phyloP scores from a whole-genome alignment of 2,329 filamentous ascomycete species.

The Ophiognomonia clavigignenti-juglandacearum region DNA sequence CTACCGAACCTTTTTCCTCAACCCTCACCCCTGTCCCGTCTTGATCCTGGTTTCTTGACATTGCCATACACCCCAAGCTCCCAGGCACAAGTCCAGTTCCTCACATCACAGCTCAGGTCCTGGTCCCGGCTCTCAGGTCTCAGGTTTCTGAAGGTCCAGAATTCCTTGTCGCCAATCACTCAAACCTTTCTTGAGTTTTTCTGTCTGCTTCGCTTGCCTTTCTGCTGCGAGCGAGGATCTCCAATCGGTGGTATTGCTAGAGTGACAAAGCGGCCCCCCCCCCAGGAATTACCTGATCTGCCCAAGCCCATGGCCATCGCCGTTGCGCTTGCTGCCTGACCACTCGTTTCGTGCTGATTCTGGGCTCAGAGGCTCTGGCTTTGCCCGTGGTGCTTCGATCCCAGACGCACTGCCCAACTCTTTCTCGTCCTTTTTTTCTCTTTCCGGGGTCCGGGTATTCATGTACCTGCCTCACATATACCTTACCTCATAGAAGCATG shows the following conservation, averaged over 20 bases:
- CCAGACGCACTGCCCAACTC: constrained; percentile 14
- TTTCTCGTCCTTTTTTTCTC: constrained; percentile 17
- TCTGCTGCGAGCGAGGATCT: constrained; percentile 9
- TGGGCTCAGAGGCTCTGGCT: constrained; percentile 16
- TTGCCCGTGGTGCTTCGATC: constrained; percentile 6
- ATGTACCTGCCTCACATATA: constrained; percentile 32
- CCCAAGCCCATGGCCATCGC: constrained; percentile 21
- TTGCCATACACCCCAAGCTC: constrained; percentile 2
- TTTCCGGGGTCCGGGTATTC: constrained; percentile 21
- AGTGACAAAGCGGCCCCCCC: constrained; percentile 7
- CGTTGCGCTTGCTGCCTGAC: constrained; percentile 29
- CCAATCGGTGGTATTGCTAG: constrained; percentile 3
- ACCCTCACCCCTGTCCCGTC: constrained; percentile 13
- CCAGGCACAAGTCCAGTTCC: constrained; percentile 11
- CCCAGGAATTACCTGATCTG: not conserved
- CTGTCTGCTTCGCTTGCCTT: constrained; percentile 6
- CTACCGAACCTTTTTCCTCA: constrained; percentile 5
- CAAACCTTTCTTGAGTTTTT: not conserved
- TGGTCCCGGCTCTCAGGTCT: constrained; percentile 10
- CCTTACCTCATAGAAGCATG: constrained; percentile 45
- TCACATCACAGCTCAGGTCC: constrained; percentile 10
- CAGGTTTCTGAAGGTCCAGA: constrained; percentile 9
- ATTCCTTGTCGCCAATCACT: constrained; percentile 13
- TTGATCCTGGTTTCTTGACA: constrained; percentile 8
- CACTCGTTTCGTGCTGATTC: constrained; percentile 9